A percentile compares a stretch with the other conserved stretches of the same genome.
phyloP scores from a whole-genome alignment of 768 basidiomycete species.

The Lactifluus echinatus region DNA sequence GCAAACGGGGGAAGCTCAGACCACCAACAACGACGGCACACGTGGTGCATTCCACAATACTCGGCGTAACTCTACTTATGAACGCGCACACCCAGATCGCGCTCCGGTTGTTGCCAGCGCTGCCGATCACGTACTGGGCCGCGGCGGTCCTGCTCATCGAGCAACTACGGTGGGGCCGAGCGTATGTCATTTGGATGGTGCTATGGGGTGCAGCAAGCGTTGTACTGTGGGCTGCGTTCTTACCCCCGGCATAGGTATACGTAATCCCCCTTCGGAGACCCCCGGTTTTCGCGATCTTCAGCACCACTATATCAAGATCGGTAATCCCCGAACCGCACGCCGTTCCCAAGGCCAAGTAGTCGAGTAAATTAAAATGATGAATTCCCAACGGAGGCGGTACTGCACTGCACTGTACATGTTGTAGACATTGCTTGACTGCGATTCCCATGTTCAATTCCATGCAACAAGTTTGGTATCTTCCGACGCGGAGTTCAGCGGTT shows the following conservation, averaged over 20 bases:
- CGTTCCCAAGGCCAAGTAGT: neutral
- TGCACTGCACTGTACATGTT: neutral
- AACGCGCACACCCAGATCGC: conserved; percentile 21
- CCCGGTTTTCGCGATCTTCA: neutral
- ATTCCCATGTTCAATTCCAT: neutral
- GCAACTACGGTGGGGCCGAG: conserved; percentile 38
- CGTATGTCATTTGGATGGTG: conserved; percentile 73
- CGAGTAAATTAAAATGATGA: neutral
- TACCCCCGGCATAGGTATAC: conserved; percentile 81
- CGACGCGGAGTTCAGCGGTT: no score
- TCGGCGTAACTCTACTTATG: conserved; percentile 28
- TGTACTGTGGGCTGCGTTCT: conserved; percentile 74
- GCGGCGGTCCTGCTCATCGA: conserved; percentile 57
- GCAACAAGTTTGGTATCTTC: neutral
- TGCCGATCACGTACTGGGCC: conserved; percentile 83
- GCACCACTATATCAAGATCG: neutral
- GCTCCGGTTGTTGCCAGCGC: conserved; percentile 55
- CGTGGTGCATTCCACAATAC: conserved; percentile 1
- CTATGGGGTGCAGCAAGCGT: conserved; percentile 66
- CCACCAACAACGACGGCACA: conserved; percentile 1
- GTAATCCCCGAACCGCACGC: neutral
- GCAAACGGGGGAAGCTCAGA: neutral
- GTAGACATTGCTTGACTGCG: neutral
- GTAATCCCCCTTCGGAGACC: no score
- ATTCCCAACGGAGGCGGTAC: neutral